Percentiles rank a stretch among this genome's conserved stretches.
phyloP scores from a whole-genome alignment of 1,139 yeast genomes.

The Arxiozyma slooffiae region DNA sequence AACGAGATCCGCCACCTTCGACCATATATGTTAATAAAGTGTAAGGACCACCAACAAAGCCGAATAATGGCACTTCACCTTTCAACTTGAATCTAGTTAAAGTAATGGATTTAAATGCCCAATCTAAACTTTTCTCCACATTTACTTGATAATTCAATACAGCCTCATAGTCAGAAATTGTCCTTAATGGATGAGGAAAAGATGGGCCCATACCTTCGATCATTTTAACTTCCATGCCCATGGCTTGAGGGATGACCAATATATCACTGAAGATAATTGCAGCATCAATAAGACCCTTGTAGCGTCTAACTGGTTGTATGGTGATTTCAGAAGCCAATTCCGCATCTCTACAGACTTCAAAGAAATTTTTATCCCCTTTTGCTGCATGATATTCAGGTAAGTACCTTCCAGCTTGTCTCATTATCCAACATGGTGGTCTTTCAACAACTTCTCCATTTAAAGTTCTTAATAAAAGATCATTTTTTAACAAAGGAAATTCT shows the following conservation, averaged over 20 bases:
- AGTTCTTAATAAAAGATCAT: conserved; percentile 83
- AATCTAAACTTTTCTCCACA: conserved; percentile 65
- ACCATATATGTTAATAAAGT: conserved; percentile 92
- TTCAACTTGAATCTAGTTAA: conserved; percentile 71
- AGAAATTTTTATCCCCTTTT: conserved; percentile 80
- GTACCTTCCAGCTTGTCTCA: conserved; percentile 55
- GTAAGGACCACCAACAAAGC: conserved; percentile 98
- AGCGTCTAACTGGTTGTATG: conserved; percentile 88
- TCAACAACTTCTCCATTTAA: conserved; percentile 82
- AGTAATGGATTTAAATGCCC: conserved; percentile 92
- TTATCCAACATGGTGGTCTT: conserved; percentile 97
- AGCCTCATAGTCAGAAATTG: conserved; percentile 53
- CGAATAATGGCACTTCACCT: conserved; percentile 89
- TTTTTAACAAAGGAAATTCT: conserved; percentile 62
- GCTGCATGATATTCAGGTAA: conserved; percentile 86
- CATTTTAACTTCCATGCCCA: conserved; percentile 95
- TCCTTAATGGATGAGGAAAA: conserved; percentile 78
- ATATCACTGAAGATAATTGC: conserved; percentile 95
- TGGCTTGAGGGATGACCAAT: conserved; percentile 92
- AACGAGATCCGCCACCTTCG: conserved; percentile 92
- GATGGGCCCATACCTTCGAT: conserved; percentile 92
- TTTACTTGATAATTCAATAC: conserved; percentile 52
- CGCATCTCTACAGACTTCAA: conserved; percentile 86
- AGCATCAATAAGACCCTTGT: conserved; percentile 83
- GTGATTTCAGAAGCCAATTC: conserved; percentile 90